These are phyloP conservation scores for Farysia itapuensis DNA, from an alignment of 1,284 basidiomycete species.

Conservation along the genomic window DNA sequence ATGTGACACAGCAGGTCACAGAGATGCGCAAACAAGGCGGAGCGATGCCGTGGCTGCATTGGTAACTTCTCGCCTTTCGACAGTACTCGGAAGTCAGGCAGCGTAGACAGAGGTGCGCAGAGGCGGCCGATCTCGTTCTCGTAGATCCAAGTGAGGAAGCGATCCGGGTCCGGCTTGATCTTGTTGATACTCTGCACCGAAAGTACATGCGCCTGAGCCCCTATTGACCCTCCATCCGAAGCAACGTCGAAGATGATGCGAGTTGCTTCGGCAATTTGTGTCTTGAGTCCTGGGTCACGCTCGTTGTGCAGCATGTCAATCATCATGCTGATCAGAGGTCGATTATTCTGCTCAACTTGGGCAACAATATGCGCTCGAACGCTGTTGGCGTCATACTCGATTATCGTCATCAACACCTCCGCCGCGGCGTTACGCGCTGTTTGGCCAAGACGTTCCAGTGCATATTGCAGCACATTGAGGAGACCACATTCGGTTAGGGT, in stretches of 20 bases:
- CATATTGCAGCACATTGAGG: conserved; percentile 83
- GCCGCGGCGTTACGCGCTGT: conserved; percentile 76
- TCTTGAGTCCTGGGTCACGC: conserved; percentile 81
- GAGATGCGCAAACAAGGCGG: conserved; percentile 58
- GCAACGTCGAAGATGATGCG: conserved; percentile 75
- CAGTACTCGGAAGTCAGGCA: conserved; percentile 69
- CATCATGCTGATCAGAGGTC: conserved; percentile 43
- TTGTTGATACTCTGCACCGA: conserved; percentile 56
- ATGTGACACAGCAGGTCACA: conserved; percentile 90
- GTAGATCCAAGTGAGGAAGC: conserved; percentile 92
- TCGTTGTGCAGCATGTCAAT: conserved; percentile 71
- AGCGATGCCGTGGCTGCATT: conserved; percentile 15
- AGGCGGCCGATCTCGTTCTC: conserved; percentile 71
- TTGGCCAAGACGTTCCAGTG: conserved; percentile 64
- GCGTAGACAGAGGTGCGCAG: conserved; percentile 75
- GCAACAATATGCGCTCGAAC: conserved; percentile 81
- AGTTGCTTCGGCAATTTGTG: conserved; percentile 86
- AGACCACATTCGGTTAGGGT: conserved; percentile 84
- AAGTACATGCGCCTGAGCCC: conserved; percentile 60
- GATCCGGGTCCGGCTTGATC: conserved; percentile 78
- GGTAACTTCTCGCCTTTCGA: conserved; percentile 27
- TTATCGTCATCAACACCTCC: conserved; percentile 80
- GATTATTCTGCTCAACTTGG: conserved; percentile 66
- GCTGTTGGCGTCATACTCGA: conserved; percentile 88
- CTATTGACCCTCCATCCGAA: conserved; percentile 48